Evolutionary conservation across 495 filamentous ascomycete genomes (phyloP).

Genomic region (Xylaria scruposa): DNA sequence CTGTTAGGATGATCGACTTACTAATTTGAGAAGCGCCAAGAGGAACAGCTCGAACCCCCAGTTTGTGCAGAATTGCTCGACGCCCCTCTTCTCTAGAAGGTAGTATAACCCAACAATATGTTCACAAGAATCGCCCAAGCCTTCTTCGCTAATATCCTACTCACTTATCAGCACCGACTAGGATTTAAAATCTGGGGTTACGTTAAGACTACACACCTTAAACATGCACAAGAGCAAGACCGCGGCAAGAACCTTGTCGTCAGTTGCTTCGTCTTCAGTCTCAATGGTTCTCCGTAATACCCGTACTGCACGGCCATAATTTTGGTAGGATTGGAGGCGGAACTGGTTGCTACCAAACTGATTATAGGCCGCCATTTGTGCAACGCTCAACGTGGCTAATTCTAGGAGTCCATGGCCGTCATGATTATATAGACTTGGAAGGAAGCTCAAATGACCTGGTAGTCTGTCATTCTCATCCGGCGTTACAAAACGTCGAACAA

Average conservation of each 20-base stretch:
- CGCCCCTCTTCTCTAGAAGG: conserved; percentile 28
- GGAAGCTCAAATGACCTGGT: conserved; percentile 36
- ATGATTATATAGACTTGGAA: conserved; percentile 32
- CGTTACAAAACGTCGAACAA: conserved; percentile 35
- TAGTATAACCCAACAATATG: conserved; percentile 28
- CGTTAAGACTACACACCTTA: conserved; percentile 5
- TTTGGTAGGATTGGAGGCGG: conserved; percentile 31
- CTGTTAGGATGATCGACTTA: background rate
- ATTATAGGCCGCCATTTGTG: conserved; percentile 39
- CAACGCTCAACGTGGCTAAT: conserved; percentile 30
- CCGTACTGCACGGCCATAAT: conserved; percentile 28
- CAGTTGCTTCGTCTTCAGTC: conserved; percentile 29
- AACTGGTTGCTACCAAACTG: conserved; percentile 34
- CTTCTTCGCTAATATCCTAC: conserved; percentile 29
- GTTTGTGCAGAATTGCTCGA: conserved; percentile 26
- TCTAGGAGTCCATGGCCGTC: conserved; percentile 32
- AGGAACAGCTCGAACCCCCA: conserved; percentile 28
- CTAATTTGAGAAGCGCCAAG: conserved; percentile 25
- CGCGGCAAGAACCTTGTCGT: conserved; percentile 32
- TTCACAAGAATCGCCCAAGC: conserved; percentile 22
- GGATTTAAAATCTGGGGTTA: background rate
- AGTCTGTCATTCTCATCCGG: conserved; percentile 32
- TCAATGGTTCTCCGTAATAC: conserved; percentile 27
- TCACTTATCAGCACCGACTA: background rate
- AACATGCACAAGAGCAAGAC: conserved; percentile 29